Conservation (phyloP, 2,329 filamentous ascomycete species). For the Monosporascus sp. region DNA sequence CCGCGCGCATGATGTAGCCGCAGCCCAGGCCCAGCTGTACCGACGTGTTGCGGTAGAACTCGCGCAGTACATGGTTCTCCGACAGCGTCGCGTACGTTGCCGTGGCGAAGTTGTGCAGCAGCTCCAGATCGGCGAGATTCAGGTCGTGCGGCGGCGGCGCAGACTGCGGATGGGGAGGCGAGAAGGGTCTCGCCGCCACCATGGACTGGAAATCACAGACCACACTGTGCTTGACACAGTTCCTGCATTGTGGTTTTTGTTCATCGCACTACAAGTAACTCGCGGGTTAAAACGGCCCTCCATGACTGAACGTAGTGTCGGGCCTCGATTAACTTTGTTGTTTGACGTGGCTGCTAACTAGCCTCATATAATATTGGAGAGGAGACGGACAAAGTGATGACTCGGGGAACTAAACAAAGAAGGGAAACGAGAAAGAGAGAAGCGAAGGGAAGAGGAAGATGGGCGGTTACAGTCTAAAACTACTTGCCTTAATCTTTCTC, state of each 20-base stretch:
- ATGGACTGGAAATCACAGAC: slow-evolving; percentile 8
- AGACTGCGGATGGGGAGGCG: not conserved
- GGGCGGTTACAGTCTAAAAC: not conserved
- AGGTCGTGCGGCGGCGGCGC: slow-evolving; percentile 4
- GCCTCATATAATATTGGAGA: too few relatives aligned
- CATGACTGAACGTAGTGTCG: not conserved
- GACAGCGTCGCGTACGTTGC: slow-evolving; percentile 33
- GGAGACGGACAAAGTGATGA: too few relatives aligned
- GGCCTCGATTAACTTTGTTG: too few relatives aligned
- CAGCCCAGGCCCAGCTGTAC: slow-evolving; percentile 31
- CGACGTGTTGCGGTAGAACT: slow-evolving; percentile 30
- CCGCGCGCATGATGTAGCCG: slow-evolving; percentile 31
- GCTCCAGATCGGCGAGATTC: slow-evolving; percentile 31
- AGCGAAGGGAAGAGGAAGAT: too few relatives aligned
- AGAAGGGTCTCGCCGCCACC: not conserved
- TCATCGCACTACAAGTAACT: slow-evolving; percentile 11
- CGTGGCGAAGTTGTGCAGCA: slow-evolving; percentile 35
- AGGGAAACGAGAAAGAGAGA: too few relatives aligned
- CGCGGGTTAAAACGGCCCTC: not conserved
- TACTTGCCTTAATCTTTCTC: slow-evolving; percentile 10
- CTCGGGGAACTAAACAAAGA: too few relatives aligned
- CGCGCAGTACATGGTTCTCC: slow-evolving; percentile 23
- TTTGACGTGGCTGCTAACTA: too few relatives aligned
- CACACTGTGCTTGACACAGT: slow-evolving; percentile 11
- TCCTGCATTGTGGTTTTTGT: slow-evolving; percentile 9